A percentile compares a stretch with the other conserved stretches of the same genome.
Evolutionary conservation across 192 early-diverging fungal genomes (phyloP).

Genomic region (Coemansia guatemalensis): DNA sequence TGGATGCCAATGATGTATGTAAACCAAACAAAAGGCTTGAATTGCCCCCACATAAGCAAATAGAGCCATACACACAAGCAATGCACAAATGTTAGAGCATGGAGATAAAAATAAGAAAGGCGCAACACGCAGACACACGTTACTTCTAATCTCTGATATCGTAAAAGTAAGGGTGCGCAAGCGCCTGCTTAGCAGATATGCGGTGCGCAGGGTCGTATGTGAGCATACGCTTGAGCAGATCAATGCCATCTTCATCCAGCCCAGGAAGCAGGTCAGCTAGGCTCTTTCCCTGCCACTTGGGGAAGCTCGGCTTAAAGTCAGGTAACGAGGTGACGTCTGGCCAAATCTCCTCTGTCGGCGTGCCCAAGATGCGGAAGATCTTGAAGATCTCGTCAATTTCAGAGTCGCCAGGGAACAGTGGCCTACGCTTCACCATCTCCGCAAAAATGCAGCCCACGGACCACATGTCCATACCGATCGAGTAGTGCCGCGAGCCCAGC

Average conservation of each 20-base stretch:
- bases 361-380: conserved; percentile 84
- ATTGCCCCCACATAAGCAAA: not conserved
- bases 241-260: conserved; percentile 66
- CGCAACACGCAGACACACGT: not conserved
- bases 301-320: conserved; percentile 81
- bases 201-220: conserved; percentile 73
- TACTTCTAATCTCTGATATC: conserved; percentile 29
- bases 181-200: conserved; percentile 82
- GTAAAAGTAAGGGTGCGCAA: conserved; percentile 79
- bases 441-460: conserved; percentile 96
- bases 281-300: conserved; percentile 62
- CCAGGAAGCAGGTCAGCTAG: conserved; percentile 53
- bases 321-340: conserved; percentile 71
- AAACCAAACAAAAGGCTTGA: not conserved
- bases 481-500: conserved; percentile 87
- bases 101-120: not conserved
- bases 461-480: conserved; percentile 97
- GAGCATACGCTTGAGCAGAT: conserved; percentile 71
- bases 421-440: conserved; percentile 78
- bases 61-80: not conserved
- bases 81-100: not conserved
- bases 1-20: not conserved
- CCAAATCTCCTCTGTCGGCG: conserved; percentile 78
- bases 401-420: conserved; percentile 88
- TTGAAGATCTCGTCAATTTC: conserved; percentile 94